Evolutionary conservation across 345 rosid species (phyloP).

Genomic region (Draba incana): DNA sequence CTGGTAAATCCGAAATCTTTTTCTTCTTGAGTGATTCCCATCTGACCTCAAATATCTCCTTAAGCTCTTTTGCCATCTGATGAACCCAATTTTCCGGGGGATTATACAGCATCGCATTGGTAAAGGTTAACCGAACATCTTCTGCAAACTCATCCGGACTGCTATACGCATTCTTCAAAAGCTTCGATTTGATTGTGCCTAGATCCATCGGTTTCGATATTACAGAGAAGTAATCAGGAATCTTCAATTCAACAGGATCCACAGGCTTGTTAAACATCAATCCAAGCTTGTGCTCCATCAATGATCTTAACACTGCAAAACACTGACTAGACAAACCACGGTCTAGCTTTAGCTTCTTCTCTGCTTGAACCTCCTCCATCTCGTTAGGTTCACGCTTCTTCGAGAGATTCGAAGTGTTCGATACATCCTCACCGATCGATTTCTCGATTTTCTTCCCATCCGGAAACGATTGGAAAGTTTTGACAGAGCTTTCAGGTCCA

Average conservation of each 20-base stretch:
- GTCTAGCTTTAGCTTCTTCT: slow-evolving; percentile 66
- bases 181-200: slow-evolving; percentile 68
- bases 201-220: slow-evolving; percentile 84
- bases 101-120: slow-evolving; percentile 83
- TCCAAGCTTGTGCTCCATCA: slow-evolving; percentile 52
- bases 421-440: slow-evolving; percentile 27
- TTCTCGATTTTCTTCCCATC: slow-evolving; percentile 22
- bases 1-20: slow-evolving; percentile 36
- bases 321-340: slow-evolving; percentile 57
- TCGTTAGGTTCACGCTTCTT: slow-evolving; percentile 51
- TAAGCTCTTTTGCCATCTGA: slow-evolving; percentile 52
- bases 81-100: slow-evolving; percentile 66
- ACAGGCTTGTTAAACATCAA: slow-evolving; percentile 73
- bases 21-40: slow-evolving; percentile 69
- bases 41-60: slow-evolving; percentile 53
- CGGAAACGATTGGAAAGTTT: slow-evolving; percentile 1
- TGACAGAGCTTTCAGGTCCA: slow-evolving; percentile 43
- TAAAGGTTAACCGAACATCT: slow-evolving; percentile 76
- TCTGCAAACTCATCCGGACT: slow-evolving; percentile 69
- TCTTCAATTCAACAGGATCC: slow-evolving; percentile 62
- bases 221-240: slow-evolving; percentile 86
- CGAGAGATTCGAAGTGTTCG: slow-evolving; percentile 14
- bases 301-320: slow-evolving; percentile 46
- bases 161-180: slow-evolving; percentile 52
- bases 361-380: slow-evolving; percentile 41